phyloP scores from a whole-genome alignment of 1,139 yeast species.

The Citeromyces siamensis region DNA sequence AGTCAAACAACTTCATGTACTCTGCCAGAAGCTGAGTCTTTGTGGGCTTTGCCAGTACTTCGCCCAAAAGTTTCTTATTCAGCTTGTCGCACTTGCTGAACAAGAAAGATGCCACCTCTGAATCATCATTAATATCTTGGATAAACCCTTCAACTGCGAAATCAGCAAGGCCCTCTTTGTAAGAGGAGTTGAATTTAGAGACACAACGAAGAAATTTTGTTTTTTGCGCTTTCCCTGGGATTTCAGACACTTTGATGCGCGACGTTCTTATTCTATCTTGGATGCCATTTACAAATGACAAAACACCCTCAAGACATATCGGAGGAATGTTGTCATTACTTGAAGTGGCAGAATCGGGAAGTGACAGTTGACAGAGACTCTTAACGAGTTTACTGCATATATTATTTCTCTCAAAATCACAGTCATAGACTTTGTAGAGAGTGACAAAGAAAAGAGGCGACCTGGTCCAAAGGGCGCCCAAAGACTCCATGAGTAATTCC shows the following conservation, averaged over 20 bases:
- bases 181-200: constrained; percentile 61
- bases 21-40: constrained; percentile 46
- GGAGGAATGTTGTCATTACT: constrained; percentile 91
- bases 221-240: constrained; percentile 43
- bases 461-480: constrained; percentile 76
- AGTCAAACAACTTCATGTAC: constrained; percentile 67
- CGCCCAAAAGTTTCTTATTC: constrained; percentile 83
- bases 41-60: constrained; percentile 66
- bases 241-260: constrained; percentile 18
- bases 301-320: constrained; percentile 77
- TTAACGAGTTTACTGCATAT: constrained; percentile 59
- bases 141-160: constrained; percentile 57
- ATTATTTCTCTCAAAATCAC: constrained; percentile 82
- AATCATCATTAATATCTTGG: constrained; percentile 33
- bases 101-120: constrained; percentile 65
- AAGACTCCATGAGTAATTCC: constrained; percentile 74
- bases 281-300: constrained; percentile 59
- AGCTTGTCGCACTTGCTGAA: constrained; percentile 70
- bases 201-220: constrained; percentile 69
- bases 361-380: constrained; percentile 60
- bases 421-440: constrained; percentile 75
- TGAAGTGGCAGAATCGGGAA: constrained; percentile 65
- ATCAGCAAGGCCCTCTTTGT: constrained; percentile 59
- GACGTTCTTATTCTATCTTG: constrained; percentile 37
- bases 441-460: constrained; percentile 70